A percentile compares a stretch with the other conserved stretches of the same genome.
Conservation (phyloP, 768 basidiomycete species). For the Leccinum boreale region DNA sequence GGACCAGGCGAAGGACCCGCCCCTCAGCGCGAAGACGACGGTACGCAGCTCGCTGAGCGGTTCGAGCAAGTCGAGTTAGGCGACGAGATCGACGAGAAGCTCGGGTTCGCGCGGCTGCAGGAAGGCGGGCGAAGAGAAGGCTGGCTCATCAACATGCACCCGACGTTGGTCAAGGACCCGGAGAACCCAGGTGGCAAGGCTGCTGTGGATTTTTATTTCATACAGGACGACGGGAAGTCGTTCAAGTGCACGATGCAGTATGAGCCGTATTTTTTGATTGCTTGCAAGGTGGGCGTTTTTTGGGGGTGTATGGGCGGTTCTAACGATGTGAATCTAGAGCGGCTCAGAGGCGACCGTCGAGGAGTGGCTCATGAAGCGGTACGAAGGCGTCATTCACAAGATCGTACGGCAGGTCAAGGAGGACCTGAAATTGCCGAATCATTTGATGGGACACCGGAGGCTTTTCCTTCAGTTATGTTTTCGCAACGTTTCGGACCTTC, state of each 20-base stretch:
- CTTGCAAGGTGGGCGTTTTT: slow-evolving; percentile 66
- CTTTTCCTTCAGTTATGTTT: slow-evolving; percentile 88
- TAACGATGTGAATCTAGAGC: slow-evolving; percentile 41
- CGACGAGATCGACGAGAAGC: slow-evolving; percentile 91
- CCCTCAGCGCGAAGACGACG: slow-evolving; percentile 83
- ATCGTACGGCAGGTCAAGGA: slow-evolving; percentile 84
- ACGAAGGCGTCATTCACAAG: slow-evolving; percentile 80
- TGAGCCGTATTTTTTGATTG: slow-evolving; percentile 93
- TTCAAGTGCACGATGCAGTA: slow-evolving; percentile 93
- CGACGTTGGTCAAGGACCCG: slow-evolving; percentile 87
- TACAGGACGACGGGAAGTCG: slow-evolving; percentile 94
- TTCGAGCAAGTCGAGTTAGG: slow-evolving; percentile 74
- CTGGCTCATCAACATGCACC: slow-evolving; percentile 99
- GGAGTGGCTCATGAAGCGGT: slow-evolving; percentile 93
- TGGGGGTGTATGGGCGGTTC: neutral
- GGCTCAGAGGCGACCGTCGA: slow-evolving; percentile 89
- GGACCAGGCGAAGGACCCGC: slow-evolving; percentile 45
- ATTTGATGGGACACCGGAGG: slow-evolving; percentile 90
- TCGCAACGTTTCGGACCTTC: slow-evolving; percentile 89
- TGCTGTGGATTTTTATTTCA: slow-evolving; percentile 95
- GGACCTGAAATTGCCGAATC: slow-evolving; percentile 93
- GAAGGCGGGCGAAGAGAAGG: slow-evolving; percentile 79
- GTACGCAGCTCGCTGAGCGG: slow-evolving; percentile 78
- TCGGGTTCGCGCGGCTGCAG: slow-evolving; percentile 81
- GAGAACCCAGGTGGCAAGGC: slow-evolving; percentile 81